Conservation (phyloP, 306 rosid species). For the Fagus sylvatica region DNA sequence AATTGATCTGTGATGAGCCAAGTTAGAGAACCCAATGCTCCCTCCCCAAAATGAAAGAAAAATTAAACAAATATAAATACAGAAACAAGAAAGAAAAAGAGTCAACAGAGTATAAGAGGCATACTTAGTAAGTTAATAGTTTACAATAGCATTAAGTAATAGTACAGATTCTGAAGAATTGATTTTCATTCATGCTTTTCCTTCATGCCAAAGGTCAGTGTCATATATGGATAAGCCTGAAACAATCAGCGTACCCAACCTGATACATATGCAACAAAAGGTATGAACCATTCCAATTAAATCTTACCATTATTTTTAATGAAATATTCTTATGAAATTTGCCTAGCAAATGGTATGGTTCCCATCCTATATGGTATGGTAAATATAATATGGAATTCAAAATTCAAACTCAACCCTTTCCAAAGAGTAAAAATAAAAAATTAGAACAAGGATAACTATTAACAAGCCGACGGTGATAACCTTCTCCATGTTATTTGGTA, state of each 20-base stretch:
- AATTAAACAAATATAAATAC: no score
- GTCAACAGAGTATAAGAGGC: no score
- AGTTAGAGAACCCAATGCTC: no score
- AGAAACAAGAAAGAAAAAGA: no score
- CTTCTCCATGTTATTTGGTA: slow-evolving; percentile 27
- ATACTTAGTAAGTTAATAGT: no score
- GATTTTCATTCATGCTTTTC: neutral
- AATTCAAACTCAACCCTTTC: slow-evolving; percentile 18
- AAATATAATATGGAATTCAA: slow-evolving; percentile 2
- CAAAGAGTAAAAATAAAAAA: neutral
- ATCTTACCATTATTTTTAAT: neutral
- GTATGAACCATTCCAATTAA: neutral
- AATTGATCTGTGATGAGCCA: no score
- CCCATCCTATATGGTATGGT: neutral
- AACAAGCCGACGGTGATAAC: slow-evolving; percentile 18
- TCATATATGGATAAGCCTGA: neutral
- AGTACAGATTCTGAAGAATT: no score
- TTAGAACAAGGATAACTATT: slow-evolving; percentile 25
- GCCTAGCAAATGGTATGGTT: neutral
- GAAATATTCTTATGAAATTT: neutral
- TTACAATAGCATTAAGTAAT: no score
- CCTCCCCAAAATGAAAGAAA: no score
- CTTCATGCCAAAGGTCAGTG: neutral
- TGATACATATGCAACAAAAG: neutral
- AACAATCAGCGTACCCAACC: neutral